phyloP scores from a whole-genome alignment of 495 filamentous ascomycete genomes.

The Clohesyomyces aquaticus region DNA sequence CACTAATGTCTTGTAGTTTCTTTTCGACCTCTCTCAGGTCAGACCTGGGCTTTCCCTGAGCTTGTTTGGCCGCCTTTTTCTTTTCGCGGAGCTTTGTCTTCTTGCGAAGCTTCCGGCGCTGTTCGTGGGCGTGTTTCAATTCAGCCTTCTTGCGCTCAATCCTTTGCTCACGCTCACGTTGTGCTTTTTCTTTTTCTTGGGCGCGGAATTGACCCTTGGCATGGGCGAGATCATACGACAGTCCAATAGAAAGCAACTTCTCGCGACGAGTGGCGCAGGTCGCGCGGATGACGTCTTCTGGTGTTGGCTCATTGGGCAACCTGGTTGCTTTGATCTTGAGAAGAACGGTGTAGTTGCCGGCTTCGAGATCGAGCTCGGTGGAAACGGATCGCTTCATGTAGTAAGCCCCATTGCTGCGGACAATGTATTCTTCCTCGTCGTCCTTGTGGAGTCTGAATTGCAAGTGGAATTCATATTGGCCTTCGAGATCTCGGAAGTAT shows the following conservation, averaged over 20 bases:
- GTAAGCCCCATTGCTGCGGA: conserved; percentile 72
- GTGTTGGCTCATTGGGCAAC: conserved; percentile 53
- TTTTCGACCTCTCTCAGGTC: conserved; percentile 25
- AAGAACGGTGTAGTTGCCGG: conserved; percentile 78
- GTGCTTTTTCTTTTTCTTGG: conserved; percentile 64
- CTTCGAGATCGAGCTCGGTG: conserved; percentile 78
- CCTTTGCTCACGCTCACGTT: conserved; percentile 51
- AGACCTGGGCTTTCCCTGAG: conserved; percentile 27
- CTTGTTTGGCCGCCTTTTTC: conserved; percentile 37
- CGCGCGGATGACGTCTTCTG: conserved; percentile 69
- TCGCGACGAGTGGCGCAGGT: conserved; percentile 68
- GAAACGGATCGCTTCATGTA: conserved; percentile 78
- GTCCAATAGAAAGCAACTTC: conserved; percentile 80
- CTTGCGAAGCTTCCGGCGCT: conserved; percentile 28
- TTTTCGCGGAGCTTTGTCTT: conserved; percentile 40
- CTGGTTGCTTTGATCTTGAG: conserved; percentile 78
- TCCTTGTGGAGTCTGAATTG: conserved; percentile 83
- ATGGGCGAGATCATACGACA: conserved; percentile 83
- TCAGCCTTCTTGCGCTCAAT: conserved; percentile 46
- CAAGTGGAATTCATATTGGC: conserved; percentile 78
- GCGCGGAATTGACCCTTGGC: conserved; percentile 72
- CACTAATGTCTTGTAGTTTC: conserved; percentile 34
- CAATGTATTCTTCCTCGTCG: conserved; percentile 80
- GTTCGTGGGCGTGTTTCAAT: conserved; percentile 35
- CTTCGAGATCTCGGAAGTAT: conserved; percentile 81